Evolutionary conservation across 2,329 filamentous ascomycete species (phyloP), one percentile per base, ranked within the genome.

Genomic region (Epichloe brachyelytri): DNA sequence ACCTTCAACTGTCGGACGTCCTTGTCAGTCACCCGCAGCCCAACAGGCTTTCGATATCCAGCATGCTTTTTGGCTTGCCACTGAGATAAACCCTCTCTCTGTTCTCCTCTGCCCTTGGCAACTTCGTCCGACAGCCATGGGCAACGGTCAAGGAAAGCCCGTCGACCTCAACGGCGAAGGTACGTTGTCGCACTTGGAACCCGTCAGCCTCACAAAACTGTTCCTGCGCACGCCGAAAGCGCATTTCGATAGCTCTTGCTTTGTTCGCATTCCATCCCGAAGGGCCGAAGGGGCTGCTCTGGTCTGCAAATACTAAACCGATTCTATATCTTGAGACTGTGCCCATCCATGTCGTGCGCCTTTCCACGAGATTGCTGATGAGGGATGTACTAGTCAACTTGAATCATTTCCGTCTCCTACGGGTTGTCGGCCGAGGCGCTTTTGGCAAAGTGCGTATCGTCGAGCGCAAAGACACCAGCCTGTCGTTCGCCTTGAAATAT

Each of bases 371-470:
- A 47, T n/a, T n/a, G 15, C 52, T 51, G 26, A 46, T 17, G 15
- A 15, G 15, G 1, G 8, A 26, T 22, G 19, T 37, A 4, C 43
- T 61, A 95, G 93, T 95, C 60, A 97, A 91, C 68, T 83, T 98
- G 60, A 96, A 96, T 65, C 93, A 98, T 71, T 98, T 98, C 70
- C 87, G 91, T 58, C 78, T 98, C 51, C 74, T 97, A 58, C 85
- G 93, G 64, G 93, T 98, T 56, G 93, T 98, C 59, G 93, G 93
- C 58, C 94, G 95, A 69, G 93, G 93, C 62, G 93, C 93, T 52
- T 98, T 98, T 74, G 93, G 93, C 63, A 98, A 98, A 71, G 93
- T 98, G 55, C 86, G 93, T 63, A 98, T 98, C 59, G 93, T 98
- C 64, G 93, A 98, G 76, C 82, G 90, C 59, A 97, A 97, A 71